phyloP scores from a whole-genome alignment of 129 eudicot species.

The Tanacetum coccineum region DNA sequence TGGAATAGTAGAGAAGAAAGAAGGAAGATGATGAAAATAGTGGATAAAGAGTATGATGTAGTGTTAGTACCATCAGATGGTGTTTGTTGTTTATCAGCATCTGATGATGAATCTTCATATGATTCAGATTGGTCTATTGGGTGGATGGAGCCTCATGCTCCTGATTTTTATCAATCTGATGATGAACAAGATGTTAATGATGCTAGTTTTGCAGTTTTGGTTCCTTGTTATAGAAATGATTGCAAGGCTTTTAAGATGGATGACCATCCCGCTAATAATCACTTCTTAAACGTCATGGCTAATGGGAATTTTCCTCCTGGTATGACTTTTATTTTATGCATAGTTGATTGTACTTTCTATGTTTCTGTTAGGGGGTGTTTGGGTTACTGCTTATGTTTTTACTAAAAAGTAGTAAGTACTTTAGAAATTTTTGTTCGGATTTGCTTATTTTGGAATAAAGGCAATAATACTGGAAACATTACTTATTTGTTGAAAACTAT shows the following conservation, averaged over 20 bases:
- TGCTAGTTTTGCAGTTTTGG: constrained; percentile 82
- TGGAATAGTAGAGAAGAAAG: constrained; percentile 79
- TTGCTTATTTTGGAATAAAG: no score
- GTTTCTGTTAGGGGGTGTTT: constrained; percentile 12
- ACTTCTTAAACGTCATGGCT: constrained; percentile 45
- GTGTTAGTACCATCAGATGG: constrained; percentile 88
- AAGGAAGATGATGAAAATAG: constrained; percentile 41
- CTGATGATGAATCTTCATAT: constrained; percentile 70
- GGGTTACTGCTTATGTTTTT: background rate
- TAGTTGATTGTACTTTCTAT: constrained; percentile 7
- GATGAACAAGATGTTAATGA: constrained; percentile 35
- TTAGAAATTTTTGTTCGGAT: no score
- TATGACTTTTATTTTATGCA: constrained; percentile 29
- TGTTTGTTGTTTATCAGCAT: constrained; percentile 64
- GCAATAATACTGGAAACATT: no score
- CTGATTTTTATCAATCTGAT: constrained; percentile 73
- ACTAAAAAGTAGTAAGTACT: no score
- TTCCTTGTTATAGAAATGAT: constrained; percentile 79
- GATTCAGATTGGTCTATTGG: constrained; percentile 95
- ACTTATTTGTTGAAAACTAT: no score
- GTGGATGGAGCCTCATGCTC: constrained; percentile 89
- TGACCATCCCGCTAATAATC: constrained; percentile 28
- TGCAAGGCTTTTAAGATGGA: constrained; percentile 32
- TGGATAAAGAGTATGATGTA: constrained; percentile 71
- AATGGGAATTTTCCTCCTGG: constrained; percentile 53